Percentiles rank a stretch among this genome's conserved stretches.
Conservation (phyloP, 176 grass and related monocot genomes). For the Triticum aestivum region DNA sequence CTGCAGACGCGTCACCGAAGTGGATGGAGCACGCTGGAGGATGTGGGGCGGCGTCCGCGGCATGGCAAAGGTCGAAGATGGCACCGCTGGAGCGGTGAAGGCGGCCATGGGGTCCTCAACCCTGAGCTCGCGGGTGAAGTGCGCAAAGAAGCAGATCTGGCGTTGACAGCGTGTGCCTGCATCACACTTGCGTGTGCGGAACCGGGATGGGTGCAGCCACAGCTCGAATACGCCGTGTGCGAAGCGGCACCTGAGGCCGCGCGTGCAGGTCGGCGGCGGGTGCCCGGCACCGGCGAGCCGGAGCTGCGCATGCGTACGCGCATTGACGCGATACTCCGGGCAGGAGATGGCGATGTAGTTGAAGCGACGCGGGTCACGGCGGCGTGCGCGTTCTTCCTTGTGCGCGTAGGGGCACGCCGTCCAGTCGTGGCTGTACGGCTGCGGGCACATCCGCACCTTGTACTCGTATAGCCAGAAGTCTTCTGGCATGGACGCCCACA, state of each 20-base stretch:
- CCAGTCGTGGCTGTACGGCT: conserved; percentile 37
- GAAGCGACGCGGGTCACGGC: conserved; percentile 48
- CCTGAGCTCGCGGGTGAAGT: conserved; percentile 29
- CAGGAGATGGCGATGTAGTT: conserved; percentile 38
- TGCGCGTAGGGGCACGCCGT: conserved; percentile 62
- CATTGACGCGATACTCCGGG: conserved; percentile 16
- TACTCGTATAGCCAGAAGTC: conserved; percentile 68
- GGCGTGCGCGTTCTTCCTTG: conserved; percentile 41
- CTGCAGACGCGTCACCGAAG: background rate
- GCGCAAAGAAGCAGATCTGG: conserved; percentile 59
- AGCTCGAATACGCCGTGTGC: conserved; percentile 52
- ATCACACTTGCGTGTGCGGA: conserved; percentile 49
- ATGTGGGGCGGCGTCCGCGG: background rate
- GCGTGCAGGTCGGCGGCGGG: background rate
- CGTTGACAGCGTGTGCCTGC: background rate
- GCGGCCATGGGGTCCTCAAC: background rate
- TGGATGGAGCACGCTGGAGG: background rate
- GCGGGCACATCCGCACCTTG: conserved; percentile 57
- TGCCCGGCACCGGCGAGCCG: background rate
- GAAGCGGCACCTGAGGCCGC: conserved; percentile 24
- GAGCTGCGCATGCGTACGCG: background rate
- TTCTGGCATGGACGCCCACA: conserved; percentile 39
- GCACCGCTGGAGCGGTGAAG: background rate
- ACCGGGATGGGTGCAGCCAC: conserved; percentile 50
- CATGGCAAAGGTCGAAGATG: background rate